phyloP scores from a whole-genome alignment of 257 asterid genomes.

The Solanum microdontum region DNA sequence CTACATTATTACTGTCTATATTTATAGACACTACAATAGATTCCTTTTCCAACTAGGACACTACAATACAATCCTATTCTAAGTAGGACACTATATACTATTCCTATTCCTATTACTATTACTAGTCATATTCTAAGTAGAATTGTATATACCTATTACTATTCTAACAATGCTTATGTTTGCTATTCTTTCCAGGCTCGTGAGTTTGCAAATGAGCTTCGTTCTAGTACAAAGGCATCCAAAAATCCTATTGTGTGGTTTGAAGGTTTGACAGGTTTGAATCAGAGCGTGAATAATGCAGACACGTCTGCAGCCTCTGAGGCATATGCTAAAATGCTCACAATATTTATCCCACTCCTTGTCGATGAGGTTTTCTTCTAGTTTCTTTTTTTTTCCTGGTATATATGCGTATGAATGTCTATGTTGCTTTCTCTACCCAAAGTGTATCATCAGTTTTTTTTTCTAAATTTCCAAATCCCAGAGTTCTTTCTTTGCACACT shows the following conservation, averaged over 20 bases:
- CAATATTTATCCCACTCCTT: conserved; percentile 82
- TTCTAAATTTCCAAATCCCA: conserved; percentile 22
- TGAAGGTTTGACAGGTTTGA: conserved; percentile 64
- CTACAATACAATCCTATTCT: neutral
- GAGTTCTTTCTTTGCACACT: conserved; percentile 93
- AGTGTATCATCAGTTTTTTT: neutral
- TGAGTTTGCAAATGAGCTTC: conserved; percentile 96
- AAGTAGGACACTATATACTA: neutral
- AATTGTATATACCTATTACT: neutral
- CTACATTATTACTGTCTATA: neutral
- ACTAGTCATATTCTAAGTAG: neutral
- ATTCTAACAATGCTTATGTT: neutral
- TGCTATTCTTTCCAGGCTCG: conserved; percentile 59
- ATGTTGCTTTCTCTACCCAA: neutral
- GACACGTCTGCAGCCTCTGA: conserved; percentile 85
- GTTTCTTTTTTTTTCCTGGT: conserved; percentile 5
- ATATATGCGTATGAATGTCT: neutral
- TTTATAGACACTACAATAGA: neutral
- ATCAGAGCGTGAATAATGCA: conserved; percentile 45
- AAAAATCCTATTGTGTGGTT: conserved; percentile 74
- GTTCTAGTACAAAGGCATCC: conserved; percentile 74
- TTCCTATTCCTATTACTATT: neutral
- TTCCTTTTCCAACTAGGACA: neutral
- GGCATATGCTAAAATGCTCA: conserved; percentile 79
- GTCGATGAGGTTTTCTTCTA: conserved; percentile 73